Percentiles rank a stretch among this genome's conserved stretches.
These are phyloP conservation scores for Skeletonema costatum DNA, from an alignment of 108 stramenopile species.

Conservation along the genomic window DNA sequence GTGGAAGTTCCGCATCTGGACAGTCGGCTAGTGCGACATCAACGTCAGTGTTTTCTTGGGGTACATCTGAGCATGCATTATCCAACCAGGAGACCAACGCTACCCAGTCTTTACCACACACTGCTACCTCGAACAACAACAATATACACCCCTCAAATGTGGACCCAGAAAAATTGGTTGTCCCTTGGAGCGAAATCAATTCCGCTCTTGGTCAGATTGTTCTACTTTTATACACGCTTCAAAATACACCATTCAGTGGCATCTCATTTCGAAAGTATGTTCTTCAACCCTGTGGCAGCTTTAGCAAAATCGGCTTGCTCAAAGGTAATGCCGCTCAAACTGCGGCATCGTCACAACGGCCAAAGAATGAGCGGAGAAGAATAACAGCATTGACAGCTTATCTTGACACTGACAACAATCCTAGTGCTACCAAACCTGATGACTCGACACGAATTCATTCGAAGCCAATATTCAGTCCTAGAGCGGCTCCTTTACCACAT, in stretches of 20 bases:
- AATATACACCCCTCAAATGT: neutral
- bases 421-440: constrained; percentile 18
- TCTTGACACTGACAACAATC: neutral
- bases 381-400: constrained; percentile 34
- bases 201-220: constrained; percentile 77
- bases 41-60: constrained; percentile 33
- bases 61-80: neutral
- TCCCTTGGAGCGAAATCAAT: constrained; percentile 87
- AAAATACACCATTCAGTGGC: constrained; percentile 53
- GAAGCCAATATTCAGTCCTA: neutral
- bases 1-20: neutral
- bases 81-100: neutral
- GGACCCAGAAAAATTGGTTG: constrained; percentile 18
- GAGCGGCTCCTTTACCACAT: constrained; percentile 23
- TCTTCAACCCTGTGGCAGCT: constrained; percentile 69
- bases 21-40: neutral
- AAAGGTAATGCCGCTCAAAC: constrained; percentile 27
- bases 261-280: constrained; percentile 56
- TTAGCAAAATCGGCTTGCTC: constrained; percentile 74
- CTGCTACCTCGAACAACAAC: neutral
- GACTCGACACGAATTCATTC: neutral
- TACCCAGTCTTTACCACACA: neutral
- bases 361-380: constrained; percentile 26
- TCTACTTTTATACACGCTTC: constrained; percentile 63
- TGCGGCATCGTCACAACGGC: neutral